These are phyloP conservation scores for Pythium pyrilobum DNA, from an alignment of 352 stramenopile species.

Conservation along the genomic window DNA sequence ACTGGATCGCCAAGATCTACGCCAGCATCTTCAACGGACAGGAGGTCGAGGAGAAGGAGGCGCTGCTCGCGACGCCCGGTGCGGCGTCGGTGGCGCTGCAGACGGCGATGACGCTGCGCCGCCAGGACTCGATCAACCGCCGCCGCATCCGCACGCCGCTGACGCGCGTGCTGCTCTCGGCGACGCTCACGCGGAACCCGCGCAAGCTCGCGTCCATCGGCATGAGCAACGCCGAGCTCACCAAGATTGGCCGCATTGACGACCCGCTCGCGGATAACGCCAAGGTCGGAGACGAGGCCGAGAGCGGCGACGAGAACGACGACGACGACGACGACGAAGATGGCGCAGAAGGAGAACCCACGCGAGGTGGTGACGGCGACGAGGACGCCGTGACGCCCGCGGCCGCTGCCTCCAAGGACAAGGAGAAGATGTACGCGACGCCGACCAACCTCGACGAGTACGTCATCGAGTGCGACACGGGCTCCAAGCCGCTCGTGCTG, in stretches of 20 bases:
- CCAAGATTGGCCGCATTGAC: conserved; percentile 72
- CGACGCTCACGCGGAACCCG: conserved; percentile 96
- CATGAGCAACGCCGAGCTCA: conserved; percentile 94
- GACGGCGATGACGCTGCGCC: conserved; percentile 49
- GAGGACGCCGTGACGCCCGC: conserved; percentile 12
- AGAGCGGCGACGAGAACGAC: conserved; percentile 24
- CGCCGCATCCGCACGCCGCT: conserved; percentile 81
- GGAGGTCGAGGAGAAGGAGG: conserved; percentile 33
- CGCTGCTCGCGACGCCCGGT: not conserved
- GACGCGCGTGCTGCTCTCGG: conserved; percentile 96
- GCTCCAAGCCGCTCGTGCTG: conserved; percentile 94
- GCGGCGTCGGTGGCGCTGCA: not conserved
- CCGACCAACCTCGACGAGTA: conserved; percentile 80
- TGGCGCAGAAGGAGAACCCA: not conserved
- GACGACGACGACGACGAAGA: conserved; percentile 13
- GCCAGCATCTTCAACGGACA: conserved; percentile 73
- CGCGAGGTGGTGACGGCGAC: conserved; percentile 20
- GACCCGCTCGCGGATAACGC: conserved; percentile 65
- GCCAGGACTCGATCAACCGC: conserved; percentile 76
- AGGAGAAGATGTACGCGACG: conserved; percentile 73
- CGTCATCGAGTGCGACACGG: conserved; percentile 90
- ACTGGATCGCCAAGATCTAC: conserved; percentile 94
- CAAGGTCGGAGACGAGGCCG: conserved; percentile 33
- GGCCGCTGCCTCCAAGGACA: conserved; percentile 23
- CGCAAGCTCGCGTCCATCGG: conserved; percentile 93